Evolutionary conservation across 768 basidiomycete species (phyloP).

Genomic region (Tricholoma flavovirens): DNA sequence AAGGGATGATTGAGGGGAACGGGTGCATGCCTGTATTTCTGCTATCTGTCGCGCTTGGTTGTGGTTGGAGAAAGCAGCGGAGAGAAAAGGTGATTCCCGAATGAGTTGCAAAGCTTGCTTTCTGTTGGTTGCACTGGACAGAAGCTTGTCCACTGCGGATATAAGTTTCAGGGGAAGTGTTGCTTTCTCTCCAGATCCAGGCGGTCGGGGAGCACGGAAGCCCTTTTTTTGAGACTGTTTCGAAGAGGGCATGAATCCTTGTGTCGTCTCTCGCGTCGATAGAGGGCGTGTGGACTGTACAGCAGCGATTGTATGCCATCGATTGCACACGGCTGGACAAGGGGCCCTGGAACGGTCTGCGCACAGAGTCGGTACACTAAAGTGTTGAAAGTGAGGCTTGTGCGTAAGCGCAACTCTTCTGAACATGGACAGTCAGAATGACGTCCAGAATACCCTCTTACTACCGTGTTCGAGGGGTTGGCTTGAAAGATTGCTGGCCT

Average conservation of each 20-base stretch:
- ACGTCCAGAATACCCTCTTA: constrained; percentile 19
- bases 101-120: constrained; percentile 10
- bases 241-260: not conserved
- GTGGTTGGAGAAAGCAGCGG: constrained; percentile 25
- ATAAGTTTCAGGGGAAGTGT: constrained; percentile 7
- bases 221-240: not conserved
- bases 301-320: constrained; percentile 5
- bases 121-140: constrained; percentile 3
- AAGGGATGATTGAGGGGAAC: constrained; percentile 34
- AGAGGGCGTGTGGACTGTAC: not conserved
- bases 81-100: constrained; percentile 15
- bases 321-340: not conserved
- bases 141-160: constrained; percentile 4
- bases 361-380: constrained; percentile 21
- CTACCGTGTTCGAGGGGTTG: not conserved
- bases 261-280: not conserved
- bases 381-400: constrained; percentile 47
- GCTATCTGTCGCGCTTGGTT: constrained; percentile 27
- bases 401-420: constrained; percentile 52
- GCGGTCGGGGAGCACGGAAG: not conserved
- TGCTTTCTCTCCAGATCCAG: not conserved
- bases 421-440: constrained; percentile 66
- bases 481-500: not conserved
- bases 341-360: constrained; percentile 7
- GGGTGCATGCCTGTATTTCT: constrained; percentile 26